Percentiles rank a stretch among this genome's conserved stretches.
Conservation (phyloP, 2,329 filamentous ascomycete species). For the Apiospora pterosperma region DNA sequence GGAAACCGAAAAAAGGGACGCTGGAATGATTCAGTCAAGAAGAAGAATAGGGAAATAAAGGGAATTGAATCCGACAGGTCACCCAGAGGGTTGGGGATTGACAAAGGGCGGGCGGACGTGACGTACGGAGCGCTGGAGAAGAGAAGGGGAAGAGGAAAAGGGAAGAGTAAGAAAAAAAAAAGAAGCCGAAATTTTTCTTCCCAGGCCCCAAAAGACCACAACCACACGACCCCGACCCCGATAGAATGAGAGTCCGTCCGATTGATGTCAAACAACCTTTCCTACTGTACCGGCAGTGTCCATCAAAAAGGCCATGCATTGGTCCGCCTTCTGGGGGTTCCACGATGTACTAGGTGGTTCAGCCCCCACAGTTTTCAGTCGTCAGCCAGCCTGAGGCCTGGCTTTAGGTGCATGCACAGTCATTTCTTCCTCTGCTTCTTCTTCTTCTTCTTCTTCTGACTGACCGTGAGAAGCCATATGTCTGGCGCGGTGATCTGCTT, state of each 20-base stretch:
- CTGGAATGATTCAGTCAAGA: not conserved
- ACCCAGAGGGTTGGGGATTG: constrained; percentile 13
- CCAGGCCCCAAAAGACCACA: not conserved
- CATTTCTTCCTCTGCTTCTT: no score
- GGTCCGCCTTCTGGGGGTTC: not conserved
- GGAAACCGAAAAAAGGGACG: not conserved
- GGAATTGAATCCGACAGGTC: constrained; percentile 8
- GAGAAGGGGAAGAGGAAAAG: constrained; percentile 9
- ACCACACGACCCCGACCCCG: not conserved
- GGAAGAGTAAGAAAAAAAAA: constrained; percentile 2
- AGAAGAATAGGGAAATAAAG: constrained; percentile 4
- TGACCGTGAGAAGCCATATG: no score
- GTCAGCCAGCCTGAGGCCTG: not conserved
- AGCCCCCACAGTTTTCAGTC: not conserved
- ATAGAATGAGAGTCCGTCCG: not conserved
- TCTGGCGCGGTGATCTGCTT: no score
- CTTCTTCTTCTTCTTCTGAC: no score
- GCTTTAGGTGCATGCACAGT: not conserved
- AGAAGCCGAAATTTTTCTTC: constrained; percentile 1
- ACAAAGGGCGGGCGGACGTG: constrained; percentile 11
- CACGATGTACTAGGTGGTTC: not conserved
- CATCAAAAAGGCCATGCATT: no score
- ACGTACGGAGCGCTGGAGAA: constrained; percentile 13
- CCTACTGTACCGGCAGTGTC: not conserved
- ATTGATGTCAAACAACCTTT: not conserved